phyloP scores from a whole-genome alignment of 495 filamentous ascomycete genomes.

The Trichoderma gamsii region DNA sequence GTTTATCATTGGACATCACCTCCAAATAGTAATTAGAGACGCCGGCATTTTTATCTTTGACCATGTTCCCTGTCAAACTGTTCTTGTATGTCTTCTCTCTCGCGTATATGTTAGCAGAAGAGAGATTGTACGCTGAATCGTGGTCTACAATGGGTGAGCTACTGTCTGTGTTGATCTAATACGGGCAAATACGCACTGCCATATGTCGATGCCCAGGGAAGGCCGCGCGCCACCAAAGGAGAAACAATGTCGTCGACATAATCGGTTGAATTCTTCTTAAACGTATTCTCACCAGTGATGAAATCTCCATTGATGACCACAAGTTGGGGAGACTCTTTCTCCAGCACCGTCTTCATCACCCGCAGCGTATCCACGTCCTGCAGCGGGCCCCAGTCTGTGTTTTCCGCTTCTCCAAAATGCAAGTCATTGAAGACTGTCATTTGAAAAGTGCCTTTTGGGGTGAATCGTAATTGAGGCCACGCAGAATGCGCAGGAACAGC shows the following conservation, averaged over 20 bases:
- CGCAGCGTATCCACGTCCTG: conserved; percentile 54
- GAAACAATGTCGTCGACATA: conserved; percentile 59
- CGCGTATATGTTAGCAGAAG: conserved; percentile 44
- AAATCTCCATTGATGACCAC: conserved; percentile 71
- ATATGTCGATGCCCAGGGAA: conserved; percentile 63
- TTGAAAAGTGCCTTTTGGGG: conserved; percentile 1
- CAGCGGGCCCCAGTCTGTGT: conserved; percentile 46
- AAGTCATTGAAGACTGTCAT: conserved; percentile 55
- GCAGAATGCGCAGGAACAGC: background rate
- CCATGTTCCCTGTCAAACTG: conserved; percentile 48
- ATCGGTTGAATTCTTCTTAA: conserved; percentile 47
- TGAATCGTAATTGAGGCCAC: background rate
- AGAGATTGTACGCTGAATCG: conserved; percentile 57
- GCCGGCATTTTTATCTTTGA: conserved; percentile 36
- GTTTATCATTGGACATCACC: conserved; percentile 19
- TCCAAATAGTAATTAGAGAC: conserved; percentile 64
- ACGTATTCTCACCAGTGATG: conserved; percentile 63
- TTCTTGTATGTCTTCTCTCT: conserved; percentile 50
- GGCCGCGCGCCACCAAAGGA: conserved; percentile 44
- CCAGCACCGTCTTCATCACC: conserved; percentile 56
- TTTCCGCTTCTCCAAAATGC: conserved; percentile 60
- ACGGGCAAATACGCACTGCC: conserved; percentile 38
- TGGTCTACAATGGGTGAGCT: conserved; percentile 38
- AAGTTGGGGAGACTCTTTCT: conserved; percentile 48
- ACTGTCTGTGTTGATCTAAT: background rate